Evolutionary conservation across 441 rosid species (phyloP).

Genomic region (Erodium texanum): DNA sequence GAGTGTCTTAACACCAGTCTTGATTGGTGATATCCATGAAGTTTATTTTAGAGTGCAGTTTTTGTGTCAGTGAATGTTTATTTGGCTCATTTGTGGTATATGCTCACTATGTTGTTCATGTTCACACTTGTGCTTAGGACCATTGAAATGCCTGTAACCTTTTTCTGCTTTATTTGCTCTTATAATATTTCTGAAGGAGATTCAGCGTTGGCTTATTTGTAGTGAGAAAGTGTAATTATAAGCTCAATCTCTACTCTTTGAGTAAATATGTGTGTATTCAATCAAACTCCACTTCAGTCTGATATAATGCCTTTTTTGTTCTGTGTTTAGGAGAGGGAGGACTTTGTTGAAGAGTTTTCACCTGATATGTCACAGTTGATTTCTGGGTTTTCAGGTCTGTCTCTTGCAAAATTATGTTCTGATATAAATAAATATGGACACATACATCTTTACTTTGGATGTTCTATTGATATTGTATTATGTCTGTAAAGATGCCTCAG

Average conservation of each 20-base stretch:
- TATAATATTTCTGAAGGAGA: background rate
- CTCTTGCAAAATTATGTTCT: constrained; percentile 13
- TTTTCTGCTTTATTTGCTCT: no score
- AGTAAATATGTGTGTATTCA: no score
- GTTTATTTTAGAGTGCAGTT: no score
- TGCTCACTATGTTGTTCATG: background rate
- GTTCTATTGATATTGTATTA: constrained; percentile 13
- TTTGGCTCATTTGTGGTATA: background rate
- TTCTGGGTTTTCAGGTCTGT: constrained; percentile 56
- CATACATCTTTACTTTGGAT: constrained; percentile 9
- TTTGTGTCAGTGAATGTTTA: background rate
- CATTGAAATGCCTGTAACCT: no score
- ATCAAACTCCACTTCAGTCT: no score
- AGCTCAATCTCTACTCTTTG: no score
- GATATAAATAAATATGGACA: background rate
- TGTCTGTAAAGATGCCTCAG: constrained; percentile 24
- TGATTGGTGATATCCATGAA: no score
- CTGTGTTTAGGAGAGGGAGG: constrained; percentile 32
- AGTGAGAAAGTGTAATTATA: no score
- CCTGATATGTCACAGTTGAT: constrained; percentile 43
- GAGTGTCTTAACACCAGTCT: no score
- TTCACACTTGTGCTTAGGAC: no score
- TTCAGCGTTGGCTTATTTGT: background rate
- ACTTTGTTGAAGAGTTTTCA: constrained; percentile 45
- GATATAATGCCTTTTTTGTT: background rate